Evolutionary conservation across 805 yeast genomes (phyloP).

Genomic region (Candida krabiensis): DNA sequence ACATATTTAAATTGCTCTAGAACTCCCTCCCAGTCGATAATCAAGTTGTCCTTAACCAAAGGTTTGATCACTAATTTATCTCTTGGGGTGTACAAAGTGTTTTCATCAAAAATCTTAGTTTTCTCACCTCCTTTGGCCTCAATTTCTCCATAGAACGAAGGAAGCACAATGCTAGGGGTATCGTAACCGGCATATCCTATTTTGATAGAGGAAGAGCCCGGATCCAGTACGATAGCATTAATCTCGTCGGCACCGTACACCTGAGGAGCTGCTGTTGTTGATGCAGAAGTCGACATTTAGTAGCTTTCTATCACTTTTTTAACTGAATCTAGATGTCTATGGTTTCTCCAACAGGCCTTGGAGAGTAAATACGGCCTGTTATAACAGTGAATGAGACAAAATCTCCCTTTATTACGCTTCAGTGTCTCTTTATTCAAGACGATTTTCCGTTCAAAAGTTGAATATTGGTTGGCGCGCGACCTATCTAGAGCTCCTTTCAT

Average conservation of each 20-base stretch:
- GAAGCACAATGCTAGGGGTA: constrained; percentile 71
- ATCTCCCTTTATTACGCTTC: too few species aligned
- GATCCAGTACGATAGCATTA: constrained; percentile 86
- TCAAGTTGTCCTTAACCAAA: constrained; percentile 57
- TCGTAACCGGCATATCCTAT: constrained; percentile 94
- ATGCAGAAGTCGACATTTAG: constrained; percentile 13
- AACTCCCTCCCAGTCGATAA: constrained; percentile 88
- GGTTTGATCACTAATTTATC: constrained; percentile 52
- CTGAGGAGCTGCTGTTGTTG: constrained; percentile 43
- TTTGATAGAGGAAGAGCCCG: constrained; percentile 81
- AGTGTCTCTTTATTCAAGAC: too few species aligned
- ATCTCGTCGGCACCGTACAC: constrained; percentile 77
- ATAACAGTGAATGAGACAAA: too few species aligned
- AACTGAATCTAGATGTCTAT: too few species aligned
- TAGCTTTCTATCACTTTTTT: too few species aligned
- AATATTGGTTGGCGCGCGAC: too few species aligned
- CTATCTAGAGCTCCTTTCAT: too few species aligned
- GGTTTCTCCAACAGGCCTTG: too few species aligned
- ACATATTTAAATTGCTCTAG: constrained; percentile 68
- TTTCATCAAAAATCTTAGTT: constrained; percentile 31
- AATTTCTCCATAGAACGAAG: constrained; percentile 60
- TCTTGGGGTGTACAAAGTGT: constrained; percentile 43
- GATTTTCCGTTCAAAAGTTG: too few species aligned
- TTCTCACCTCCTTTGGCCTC: constrained; percentile 16
- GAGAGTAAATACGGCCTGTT: too few species aligned